Evolutionary conservation across 805 yeast species (phyloP).

Genomic region (Geotrichum ghanense): DNA sequence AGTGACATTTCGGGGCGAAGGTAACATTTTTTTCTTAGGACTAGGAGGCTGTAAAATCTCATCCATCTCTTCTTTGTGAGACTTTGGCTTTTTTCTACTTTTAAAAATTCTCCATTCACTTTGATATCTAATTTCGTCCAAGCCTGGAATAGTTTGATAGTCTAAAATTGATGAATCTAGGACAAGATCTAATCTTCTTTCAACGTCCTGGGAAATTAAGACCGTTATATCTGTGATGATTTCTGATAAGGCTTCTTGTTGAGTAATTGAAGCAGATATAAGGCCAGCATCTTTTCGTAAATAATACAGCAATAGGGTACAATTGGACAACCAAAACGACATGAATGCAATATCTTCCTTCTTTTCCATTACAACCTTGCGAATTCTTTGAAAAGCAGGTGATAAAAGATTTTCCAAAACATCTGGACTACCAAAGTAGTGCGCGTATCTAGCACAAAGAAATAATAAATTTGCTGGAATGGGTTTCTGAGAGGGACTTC

Average conservation of each 20-base stretch:
- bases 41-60: constrained; percentile 79
- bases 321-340: constrained; percentile 82
- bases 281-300: constrained; percentile 50
- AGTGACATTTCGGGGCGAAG: constrained; percentile 77
- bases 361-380: constrained; percentile 22
- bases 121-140: constrained; percentile 63
- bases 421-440: constrained; percentile 24
- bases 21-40: constrained; percentile 64
- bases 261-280: constrained; percentile 18
- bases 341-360: constrained; percentile 28
- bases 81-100: constrained; percentile 36
- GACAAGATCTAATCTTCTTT: constrained; percentile 24
- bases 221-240: constrained; percentile 25
- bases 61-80: constrained; percentile 61
- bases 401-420: constrained; percentile 22
- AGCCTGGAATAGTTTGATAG: constrained; percentile 74
- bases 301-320: constrained; percentile 69
- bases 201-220: constrained; percentile 26
- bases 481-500: constrained; percentile 28
- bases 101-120: constrained; percentile 56
- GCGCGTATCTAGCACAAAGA: constrained; percentile 30
- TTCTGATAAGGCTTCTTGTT: constrained; percentile 21
- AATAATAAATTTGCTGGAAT: constrained; percentile 33
- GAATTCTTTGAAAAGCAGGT: constrained; percentile 25
- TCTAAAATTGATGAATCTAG: constrained; percentile 36